Evolutionary conservation across 257 asterid genomes (phyloP), one percentile per base, ranked within the genome.

Genomic region (Rhazya stricta): DNA sequence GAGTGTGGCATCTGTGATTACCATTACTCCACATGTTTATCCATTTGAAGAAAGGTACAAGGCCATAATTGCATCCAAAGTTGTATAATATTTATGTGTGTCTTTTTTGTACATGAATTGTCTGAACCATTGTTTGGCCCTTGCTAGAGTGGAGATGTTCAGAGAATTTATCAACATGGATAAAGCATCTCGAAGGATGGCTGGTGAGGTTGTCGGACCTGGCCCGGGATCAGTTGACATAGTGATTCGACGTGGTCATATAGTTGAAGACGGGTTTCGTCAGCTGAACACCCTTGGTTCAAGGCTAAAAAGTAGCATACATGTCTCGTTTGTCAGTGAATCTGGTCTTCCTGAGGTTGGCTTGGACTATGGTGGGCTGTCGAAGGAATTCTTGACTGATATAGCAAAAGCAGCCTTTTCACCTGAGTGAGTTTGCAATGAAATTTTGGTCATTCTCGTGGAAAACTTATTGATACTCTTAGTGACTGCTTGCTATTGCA

Each of bases 321-420:
- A 90, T 73, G 96, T 94, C 71, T 92, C 97, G 32, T 94, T 94
- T 77, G 91, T 92, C 78, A 88, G 96, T 81, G 97, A 91, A 80
- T 92, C 99, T 77, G 99, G 97, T 67, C 96, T 94, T 79, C 93
- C 95, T 54, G 99, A 94, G 85, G 96, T 97, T 78, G 99, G 99
- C 77, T 92, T 94, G 69, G 99, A 94, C 86, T 94, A 90, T 81
- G 99, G 99, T 82, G 97, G 99, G 41, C 83, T 94, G 82, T 92
- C 99, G 78, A 94, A 92, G 88, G 97, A 94, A 83, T 92, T 94
- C 86, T 85, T 92, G 84, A 94, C 96, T 60, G 97, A 94, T 80
- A 80, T 94, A 29, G 87, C 97, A 13, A 94, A 94, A 84, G 84
- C 84, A 63, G 97, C 93, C 67, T 90, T 94, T 85, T 92, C 97